These are phyloP conservation scores for Melanopsichium pennsylvanicum DNA, from an alignment of 1,284 basidiomycete genomes.

Conservation along the genomic window DNA sequence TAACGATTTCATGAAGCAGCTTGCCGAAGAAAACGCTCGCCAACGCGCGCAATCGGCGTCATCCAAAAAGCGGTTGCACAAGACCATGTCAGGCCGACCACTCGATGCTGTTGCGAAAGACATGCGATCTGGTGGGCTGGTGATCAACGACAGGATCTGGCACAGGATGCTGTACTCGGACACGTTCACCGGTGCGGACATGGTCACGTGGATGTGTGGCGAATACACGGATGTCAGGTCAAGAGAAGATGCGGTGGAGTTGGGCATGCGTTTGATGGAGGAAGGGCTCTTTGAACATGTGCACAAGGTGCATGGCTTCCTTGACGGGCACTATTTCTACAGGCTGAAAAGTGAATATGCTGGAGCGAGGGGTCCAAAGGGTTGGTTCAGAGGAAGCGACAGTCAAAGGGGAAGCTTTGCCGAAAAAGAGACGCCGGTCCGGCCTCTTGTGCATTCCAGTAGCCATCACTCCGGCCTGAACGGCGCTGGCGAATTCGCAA, in stretches of 20 bases:
- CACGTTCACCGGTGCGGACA: slow-evolving; percentile 61
- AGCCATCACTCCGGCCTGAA: slow-evolving; percentile 11
- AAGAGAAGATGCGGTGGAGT: slow-evolving; percentile 59
- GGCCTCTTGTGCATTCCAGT: slow-evolving; percentile 21
- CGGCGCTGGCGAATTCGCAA: not conserved
- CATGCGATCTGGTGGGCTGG: slow-evolving; percentile 53
- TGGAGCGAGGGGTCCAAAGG: slow-evolving; percentile 16
- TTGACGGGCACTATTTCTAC: slow-evolving; percentile 65
- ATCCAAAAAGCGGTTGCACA: slow-evolving; percentile 36
- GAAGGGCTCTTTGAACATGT: slow-evolving; percentile 62
- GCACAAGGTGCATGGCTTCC: slow-evolving; percentile 56
- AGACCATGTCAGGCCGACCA: slow-evolving; percentile 24
- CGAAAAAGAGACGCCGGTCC: slow-evolving; percentile 18
- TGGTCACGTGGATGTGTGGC: slow-evolving; percentile 62
- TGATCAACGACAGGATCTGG: slow-evolving; percentile 63
- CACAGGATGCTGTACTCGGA: slow-evolving; percentile 60
- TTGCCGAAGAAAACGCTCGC: slow-evolving; percentile 48
- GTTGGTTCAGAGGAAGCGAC: slow-evolving; percentile 40
- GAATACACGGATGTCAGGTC: slow-evolving; percentile 56
- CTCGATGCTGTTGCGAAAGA: slow-evolving; percentile 51
- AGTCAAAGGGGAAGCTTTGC: slow-evolving; percentile 33
- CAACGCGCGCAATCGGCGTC: slow-evolving; percentile 31
- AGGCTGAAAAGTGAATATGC: slow-evolving; percentile 44
- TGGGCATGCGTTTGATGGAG: slow-evolving; percentile 51
- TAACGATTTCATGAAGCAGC: slow-evolving; percentile 57